These are phyloP conservation scores for Babesia bovis DNA, from an alignment of 169 alveolate species.

Conservation along the genomic window DNA sequence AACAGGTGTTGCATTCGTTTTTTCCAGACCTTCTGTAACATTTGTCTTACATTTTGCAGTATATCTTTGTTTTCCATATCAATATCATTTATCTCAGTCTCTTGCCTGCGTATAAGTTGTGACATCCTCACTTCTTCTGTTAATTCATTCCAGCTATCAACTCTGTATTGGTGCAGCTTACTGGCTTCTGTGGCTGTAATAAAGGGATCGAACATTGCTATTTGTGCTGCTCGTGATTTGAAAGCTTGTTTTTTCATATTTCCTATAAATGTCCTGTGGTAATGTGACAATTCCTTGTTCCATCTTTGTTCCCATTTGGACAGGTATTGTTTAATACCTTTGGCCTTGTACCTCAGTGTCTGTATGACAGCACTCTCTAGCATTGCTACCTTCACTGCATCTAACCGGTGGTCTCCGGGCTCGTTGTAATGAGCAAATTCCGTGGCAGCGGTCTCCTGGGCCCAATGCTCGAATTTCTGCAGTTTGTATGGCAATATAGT, in stretches of 20 bases:
- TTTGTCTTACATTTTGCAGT: not conserved
- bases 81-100: not conserved
- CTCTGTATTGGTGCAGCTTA: not conserved
- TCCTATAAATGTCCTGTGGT: not conserved
- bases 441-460: not conserved
- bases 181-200: not conserved
- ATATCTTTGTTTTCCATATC: not conserved
- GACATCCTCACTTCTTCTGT: conserved; percentile 1
- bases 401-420: not conserved
- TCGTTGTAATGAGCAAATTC: not conserved
- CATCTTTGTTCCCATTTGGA: conserved; percentile 40
- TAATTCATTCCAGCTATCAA: not conserved
- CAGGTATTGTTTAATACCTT: conserved; percentile 9
- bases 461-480: not conserved
- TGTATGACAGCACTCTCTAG: not conserved
- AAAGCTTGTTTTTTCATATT: not conserved
- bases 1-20: not conserved
- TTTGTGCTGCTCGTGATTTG: conserved; percentile 24
- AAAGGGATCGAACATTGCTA: not conserved
- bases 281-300: conserved; percentile 24
- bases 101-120: not conserved
- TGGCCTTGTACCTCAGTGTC: not conserved
- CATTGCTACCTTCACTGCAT: not conserved
- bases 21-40: not conserved
- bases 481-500: not conserved